Base-by-base conservation (phyloP, 163 green algal species). In the Coccomyxa subellipsoidea region DNA sequence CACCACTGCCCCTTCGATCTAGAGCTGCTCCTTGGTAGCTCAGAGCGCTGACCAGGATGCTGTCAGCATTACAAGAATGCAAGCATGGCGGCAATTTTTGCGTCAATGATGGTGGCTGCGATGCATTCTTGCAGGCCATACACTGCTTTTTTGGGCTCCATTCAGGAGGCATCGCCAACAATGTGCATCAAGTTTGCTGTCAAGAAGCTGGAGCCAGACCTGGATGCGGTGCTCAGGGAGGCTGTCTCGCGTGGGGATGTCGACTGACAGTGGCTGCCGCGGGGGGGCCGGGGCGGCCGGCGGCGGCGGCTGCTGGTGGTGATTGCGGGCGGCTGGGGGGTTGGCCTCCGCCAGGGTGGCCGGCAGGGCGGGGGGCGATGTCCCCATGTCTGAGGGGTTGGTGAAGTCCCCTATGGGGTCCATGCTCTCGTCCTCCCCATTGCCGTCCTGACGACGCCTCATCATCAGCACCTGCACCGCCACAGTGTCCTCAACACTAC, bases 221-320 rank as follows among this genome's bases (percentile, higher is more conserved):
- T 77, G 70, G 40, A 77, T 77, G n/a, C 34, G 39, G 77, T 71
- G 77, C 32, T 71, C 77, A 7, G 75, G 75, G 8, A 79, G 75
- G 25, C 31, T 79, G 75, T 79, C 75, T 7, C 32, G 18, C 18
- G 32, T 38, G 32, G 70, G 70, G 32, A 77, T 38, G 70, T 77
- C 70, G 2, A 47, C 70, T 35, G 66, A 73, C 18, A 73, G n/a
- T 0, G 66, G 66, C 66, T 73, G 66, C 66, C 66, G 66, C 7
- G 66, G 29, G 66, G 66, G 18, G 10, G 66, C n/a, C 10, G 66
- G 66, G 21, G 66, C n/a, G 66, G 66, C 66, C 21, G 66, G 8
- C 8, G n/a, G 29, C 29, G 21, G 29, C 4, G 66, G 29, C 66
- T 73, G 66, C 10, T 34, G 66, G 21, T 73, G 66, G 21, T 73